These are phyloP conservation scores for Blastomyces silverae DNA, from an alignment of 2,329 filamentous ascomycete species.

Conservation along the genomic window DNA sequence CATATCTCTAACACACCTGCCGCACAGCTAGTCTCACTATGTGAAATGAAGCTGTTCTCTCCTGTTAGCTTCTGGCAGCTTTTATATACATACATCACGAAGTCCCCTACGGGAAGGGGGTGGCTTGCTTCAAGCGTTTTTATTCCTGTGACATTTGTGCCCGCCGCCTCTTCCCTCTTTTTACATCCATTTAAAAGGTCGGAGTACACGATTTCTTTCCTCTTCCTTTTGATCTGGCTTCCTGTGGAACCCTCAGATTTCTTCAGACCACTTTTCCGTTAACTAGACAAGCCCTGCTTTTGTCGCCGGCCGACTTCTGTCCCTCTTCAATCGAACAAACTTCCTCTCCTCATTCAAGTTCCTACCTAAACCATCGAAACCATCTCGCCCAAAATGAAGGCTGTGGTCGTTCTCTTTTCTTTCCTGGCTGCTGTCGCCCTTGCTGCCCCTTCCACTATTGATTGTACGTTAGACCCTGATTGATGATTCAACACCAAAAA, in stretches of 20 bases:
- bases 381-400: conserved; percentile 18
- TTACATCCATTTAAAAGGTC: not conserved
- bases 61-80: not conserved
- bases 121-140: not conserved
- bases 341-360: not conserved
- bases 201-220: not conserved
- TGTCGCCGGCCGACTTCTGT: conserved; percentile 20
- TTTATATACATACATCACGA: not conserved
- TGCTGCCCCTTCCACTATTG: conserved; percentile 18
- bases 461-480: conserved; percentile 16
- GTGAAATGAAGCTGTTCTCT: not conserved
- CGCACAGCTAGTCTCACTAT: not conserved
- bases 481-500: not conserved
- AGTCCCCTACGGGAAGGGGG: not conserved
- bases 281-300: not conserved
- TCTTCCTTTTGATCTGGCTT: not conserved
- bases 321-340: not conserved
- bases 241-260: not conserved
- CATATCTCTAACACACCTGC: not conserved
- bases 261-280: not conserved
- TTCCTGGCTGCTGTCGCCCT: conserved; percentile 19
- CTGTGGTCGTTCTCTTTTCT: conserved; percentile 18
- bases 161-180: not conserved
- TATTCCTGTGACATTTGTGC: not conserved
- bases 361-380: not conserved